Conservation (phyloP, 2,329 filamentous ascomycete species). For the Mycosphaerelloides madeirae region DNA sequence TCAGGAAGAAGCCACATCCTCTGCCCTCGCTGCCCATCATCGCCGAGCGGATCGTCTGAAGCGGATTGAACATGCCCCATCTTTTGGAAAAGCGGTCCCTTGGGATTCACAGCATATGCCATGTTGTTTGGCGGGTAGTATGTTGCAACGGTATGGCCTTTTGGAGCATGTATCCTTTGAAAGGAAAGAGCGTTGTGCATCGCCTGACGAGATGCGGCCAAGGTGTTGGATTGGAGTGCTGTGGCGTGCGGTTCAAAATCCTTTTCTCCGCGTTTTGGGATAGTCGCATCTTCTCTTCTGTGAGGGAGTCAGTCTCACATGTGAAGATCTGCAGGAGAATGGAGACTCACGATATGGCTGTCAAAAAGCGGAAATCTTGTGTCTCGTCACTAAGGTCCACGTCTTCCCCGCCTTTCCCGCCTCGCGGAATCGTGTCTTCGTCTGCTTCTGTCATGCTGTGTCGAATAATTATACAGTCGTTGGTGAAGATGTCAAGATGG, state of each 20-base stretch:
- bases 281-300: constrained; percentile 43
- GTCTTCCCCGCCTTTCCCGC: constrained; percentile 67
- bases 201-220: constrained; percentile 75
- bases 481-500: neutral
- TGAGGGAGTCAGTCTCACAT: constrained; percentile 5
- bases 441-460: constrained; percentile 34
- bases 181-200: constrained; percentile 84
- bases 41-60: constrained; percentile 43
- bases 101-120: constrained; percentile 64
- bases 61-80: constrained; percentile 64
- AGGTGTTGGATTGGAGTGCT: constrained; percentile 67
- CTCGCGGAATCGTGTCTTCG: constrained; percentile 32
- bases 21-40: constrained; percentile 25
- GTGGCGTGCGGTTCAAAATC: constrained; percentile 96
- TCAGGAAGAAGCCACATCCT: constrained; percentile 79
- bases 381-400: constrained; percentile 72
- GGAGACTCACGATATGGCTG: constrained; percentile 46
- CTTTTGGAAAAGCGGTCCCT: constrained; percentile 67
- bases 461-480: too few species aligned
- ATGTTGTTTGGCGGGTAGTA: constrained; percentile 63
- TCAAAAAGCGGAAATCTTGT: constrained; percentile 78
- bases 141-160: constrained; percentile 62
- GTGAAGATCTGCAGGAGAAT: neutral
- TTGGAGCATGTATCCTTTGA: constrained; percentile 67
- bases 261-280: constrained; percentile 90